Evolutionary conservation across 257 asterid species (phyloP).

Genomic region (Penstemon davidsonii): DNA sequence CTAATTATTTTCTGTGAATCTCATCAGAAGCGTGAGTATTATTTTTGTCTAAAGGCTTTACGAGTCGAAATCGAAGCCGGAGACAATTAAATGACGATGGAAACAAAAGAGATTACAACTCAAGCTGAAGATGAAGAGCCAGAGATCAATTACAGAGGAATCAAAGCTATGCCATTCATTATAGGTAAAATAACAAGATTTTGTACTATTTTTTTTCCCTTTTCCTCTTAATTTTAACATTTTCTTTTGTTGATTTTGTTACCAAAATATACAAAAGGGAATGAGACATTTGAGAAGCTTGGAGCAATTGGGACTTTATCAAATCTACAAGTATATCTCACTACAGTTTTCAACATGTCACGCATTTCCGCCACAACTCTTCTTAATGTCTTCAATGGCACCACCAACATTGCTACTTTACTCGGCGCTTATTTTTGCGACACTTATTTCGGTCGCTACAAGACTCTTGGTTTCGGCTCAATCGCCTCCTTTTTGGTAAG

Average conservation of each 20-base stretch:
- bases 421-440: slow-evolving; percentile 69
- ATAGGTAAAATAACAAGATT: slow-evolving; percentile 40
- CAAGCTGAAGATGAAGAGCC: slow-evolving; percentile 38
- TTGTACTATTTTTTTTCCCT: background rate
- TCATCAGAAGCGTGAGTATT: no score
- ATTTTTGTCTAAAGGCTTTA: no score
- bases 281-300: slow-evolving; percentile 77
- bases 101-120: slow-evolving; percentile 12
- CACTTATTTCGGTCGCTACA: slow-evolving; percentile 77
- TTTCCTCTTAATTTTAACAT: background rate
- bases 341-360: slow-evolving; percentile 69
- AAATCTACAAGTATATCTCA: slow-evolving; percentile 68
- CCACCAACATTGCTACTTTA: slow-evolving; percentile 67
- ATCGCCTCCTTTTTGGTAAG: slow-evolving; percentile 60
- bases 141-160: slow-evolving; percentile 56
- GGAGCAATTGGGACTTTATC: slow-evolving; percentile 64
- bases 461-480: slow-evolving; percentile 64
- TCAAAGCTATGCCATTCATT: slow-evolving; percentile 77
- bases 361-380: slow-evolving; percentile 59
- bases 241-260: background rate
- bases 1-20: no score
- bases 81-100: slow-evolving; percentile 22
- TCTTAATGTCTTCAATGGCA: slow-evolving; percentile 66
- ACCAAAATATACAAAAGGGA: slow-evolving; percentile 33
- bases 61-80: no score